Conservation (phyloP, 2,329 filamentous ascomycete species). For the Aphanocladium album region DNA sequence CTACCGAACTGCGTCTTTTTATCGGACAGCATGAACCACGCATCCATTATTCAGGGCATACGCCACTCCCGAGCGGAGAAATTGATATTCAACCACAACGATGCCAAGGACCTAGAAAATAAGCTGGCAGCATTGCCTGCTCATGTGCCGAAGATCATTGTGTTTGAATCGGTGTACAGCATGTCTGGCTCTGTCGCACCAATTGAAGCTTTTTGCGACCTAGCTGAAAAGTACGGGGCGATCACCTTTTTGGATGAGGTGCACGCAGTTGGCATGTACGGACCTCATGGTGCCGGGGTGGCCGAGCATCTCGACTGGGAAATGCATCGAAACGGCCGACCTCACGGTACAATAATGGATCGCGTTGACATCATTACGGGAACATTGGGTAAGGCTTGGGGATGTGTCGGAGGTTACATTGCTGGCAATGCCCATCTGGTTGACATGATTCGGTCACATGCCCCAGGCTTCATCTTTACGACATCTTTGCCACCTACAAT, state of each 20-base stretch:
- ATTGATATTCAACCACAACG: slow-evolving; percentile 98
- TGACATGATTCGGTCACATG: slow-evolving; percentile 88
- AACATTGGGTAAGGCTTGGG: slow-evolving; percentile 95
- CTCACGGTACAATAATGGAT: slow-evolving; percentile 83
- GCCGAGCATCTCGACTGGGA: slow-evolving; percentile 96
- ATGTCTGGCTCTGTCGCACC: slow-evolving; percentile 98
- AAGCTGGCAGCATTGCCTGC: slow-evolving; percentile 84
- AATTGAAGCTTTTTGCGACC: slow-evolving; percentile 89
- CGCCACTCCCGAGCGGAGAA: slow-evolving; percentile 95
- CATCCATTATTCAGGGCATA: slow-evolving; percentile 98
- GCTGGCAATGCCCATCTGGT: slow-evolving; percentile 81
- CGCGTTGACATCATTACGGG: slow-evolving; percentile 96
- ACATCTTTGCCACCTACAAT: slow-evolving; percentile 92
- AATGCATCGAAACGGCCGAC: slow-evolving; percentile 68
- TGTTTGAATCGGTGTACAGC: slow-evolving; percentile 97
- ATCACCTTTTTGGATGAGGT: slow-evolving; percentile 98
- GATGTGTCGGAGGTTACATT: slow-evolving; percentile 96
- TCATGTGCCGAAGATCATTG: slow-evolving; percentile 91
- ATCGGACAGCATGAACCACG: slow-evolving; percentile 94
- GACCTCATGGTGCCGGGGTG: slow-evolving; percentile 89
- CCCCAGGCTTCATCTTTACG: slow-evolving; percentile 98
- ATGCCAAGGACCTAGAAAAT: slow-evolving; percentile 83
- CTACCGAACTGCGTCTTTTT: slow-evolving; percentile 93
- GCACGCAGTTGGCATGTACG: slow-evolving; percentile 98
- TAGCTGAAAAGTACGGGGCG: slow-evolving; percentile 95